Base-by-base conservation (phyloP, 305 asterid species). In the Solanum hybrid region DNA sequence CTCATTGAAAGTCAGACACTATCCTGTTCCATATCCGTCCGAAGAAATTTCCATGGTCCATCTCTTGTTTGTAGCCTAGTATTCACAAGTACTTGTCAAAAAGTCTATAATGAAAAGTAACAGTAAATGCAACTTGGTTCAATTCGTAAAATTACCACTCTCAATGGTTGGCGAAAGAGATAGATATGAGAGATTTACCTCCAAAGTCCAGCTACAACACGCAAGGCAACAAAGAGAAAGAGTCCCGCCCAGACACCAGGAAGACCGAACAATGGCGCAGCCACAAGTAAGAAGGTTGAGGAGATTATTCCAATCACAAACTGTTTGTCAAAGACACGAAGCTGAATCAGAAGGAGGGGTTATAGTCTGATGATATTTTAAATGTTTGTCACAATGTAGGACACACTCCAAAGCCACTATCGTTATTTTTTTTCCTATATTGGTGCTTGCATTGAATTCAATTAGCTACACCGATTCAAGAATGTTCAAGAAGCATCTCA, bases 191-290 rank as follows among this genome's bases (percentile, higher is more conserved):
- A 82, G 68, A 73, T 83, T 89, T 92, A 97, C 99, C 99, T 95
- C 88, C 90, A 92, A 88, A 91, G 73, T 91, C 99, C 99, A 87
- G 97, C 98, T 38, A 92, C 91, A 20, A 97, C 99, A 68, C 99
- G 95, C 93, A 97, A 92, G 87, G 98, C 89, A 98, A 97, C 96
- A 29, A 97, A 96, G 91, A 96, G 95, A 94, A 95, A 97, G 68
- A 97, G 91, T 72, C 99, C 99, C 7, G 95, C 92, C 99, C 99
- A 97, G 34, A 97, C 96, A 22, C 98, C 99, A 83, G 95, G 89
- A 89, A 97, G 95, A 87, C 99, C 99, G 88, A 92, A 95, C 6
- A 82, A 91, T 79, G 98, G 98, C 34, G 96, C 92, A 90, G 96
- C 92, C 79, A 93, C 87, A 26, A 95, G 89, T 93, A 96, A 76